Evolutionary conservation across 345 rosid species (phyloP).

Genomic region (Linum trigynum): DNA sequence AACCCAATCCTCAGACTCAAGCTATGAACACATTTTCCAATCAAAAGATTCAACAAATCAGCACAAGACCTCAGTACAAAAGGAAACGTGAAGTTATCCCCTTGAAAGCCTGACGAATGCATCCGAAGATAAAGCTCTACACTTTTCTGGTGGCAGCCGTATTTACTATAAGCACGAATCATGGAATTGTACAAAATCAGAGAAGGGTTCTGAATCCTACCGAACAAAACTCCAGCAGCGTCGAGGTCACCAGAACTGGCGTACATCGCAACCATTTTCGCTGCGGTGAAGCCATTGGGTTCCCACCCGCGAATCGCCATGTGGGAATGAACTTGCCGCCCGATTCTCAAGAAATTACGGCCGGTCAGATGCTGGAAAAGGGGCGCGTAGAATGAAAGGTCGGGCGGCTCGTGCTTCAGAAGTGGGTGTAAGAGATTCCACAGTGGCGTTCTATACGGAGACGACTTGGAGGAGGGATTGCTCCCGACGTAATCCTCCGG

Average conservation of each 20-base stretch:
- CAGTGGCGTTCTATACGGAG: neutral
- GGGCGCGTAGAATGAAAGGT: constrained; percentile 20
- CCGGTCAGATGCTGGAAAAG: constrained; percentile 30
- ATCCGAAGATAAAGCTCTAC: neutral
- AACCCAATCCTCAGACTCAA: constrained; percentile 1
- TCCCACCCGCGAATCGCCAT: neutral
- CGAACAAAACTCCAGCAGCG: neutral
- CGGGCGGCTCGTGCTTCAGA: constrained; percentile 5
- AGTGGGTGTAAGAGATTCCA: neutral
- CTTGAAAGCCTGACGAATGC: neutral
- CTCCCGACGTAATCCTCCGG: too few relatives aligned
- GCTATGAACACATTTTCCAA: neutral
- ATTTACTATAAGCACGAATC: neutral
- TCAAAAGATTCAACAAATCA: neutral
- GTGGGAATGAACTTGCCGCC: constrained; percentile 12
- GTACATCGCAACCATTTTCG: constrained; percentile 24
- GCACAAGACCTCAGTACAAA: constrained; percentile 3
- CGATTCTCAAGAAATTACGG: constrained; percentile 19
- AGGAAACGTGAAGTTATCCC: constrained; percentile 2
- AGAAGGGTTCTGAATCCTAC: neutral
- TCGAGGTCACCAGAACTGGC: constrained; percentile 31
- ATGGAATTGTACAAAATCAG: neutral
- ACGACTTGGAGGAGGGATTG: neutral
- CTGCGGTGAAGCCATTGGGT: neutral
- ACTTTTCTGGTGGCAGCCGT: neutral